Conservation (phyloP, 2,329 filamentous ascomycete species). For the Kalaharituber pfeilii region DNA sequence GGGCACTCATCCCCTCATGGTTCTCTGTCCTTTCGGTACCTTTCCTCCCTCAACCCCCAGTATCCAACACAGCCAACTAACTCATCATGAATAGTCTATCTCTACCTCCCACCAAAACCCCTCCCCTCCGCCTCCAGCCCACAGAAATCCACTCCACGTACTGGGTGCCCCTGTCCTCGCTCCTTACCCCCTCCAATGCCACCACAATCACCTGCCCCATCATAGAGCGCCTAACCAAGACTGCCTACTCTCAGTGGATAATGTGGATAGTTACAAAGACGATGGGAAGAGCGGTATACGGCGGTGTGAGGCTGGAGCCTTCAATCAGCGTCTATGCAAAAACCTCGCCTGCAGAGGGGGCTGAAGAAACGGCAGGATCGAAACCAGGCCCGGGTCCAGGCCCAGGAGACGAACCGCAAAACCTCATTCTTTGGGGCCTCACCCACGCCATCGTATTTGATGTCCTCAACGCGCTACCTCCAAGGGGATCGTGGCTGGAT, state of each 20-base stretch:
- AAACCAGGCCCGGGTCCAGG: too few species aligned
- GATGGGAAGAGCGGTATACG: too few species aligned
- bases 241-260: too few species aligned
- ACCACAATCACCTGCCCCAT: slow-evolving; percentile 48
- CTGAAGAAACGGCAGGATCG: too few species aligned
- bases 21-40: slow-evolving; percentile 50
- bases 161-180: slow-evolving; percentile 47
- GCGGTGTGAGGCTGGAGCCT: too few species aligned
- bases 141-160: slow-evolving; percentile 51
- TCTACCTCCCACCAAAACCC: slow-evolving; percentile 39
- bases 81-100: slow-evolving; percentile 24
- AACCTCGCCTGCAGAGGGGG: too few species aligned
- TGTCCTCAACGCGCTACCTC: slow-evolving; percentile 50
- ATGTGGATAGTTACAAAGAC: too few species aligned
- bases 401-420: too few species aligned
- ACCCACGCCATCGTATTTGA: slow-evolving; percentile 51
- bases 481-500: slow-evolving; percentile 40
- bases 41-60: background rate
- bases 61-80: too few species aligned
- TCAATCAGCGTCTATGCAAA: too few species aligned
- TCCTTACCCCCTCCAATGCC: slow-evolving; percentile 42
- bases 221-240: slow-evolving; percentile 40
- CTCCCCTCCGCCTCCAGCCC: slow-evolving; percentile 44
- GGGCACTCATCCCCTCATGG: slow-evolving; percentile 20
- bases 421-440: slow-evolving; percentile 51